A percentile compares a stretch with the other conserved stretches of the same genome.
Conservation (phyloP, 176 grass and related monocot species). For the Pharus latifolius region DNA sequence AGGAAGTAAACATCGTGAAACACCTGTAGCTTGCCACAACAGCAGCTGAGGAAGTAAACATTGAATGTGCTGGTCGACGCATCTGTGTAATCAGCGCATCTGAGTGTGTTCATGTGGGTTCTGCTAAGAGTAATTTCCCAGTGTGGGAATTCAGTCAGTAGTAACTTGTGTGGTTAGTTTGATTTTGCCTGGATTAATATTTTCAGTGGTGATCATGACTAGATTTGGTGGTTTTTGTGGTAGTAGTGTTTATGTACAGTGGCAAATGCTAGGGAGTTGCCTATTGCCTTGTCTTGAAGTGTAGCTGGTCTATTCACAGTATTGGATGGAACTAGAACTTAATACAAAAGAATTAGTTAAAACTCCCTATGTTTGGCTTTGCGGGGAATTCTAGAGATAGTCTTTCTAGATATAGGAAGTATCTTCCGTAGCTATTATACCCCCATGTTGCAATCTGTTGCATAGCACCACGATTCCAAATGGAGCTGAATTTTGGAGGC, state of each 20-base stretch:
- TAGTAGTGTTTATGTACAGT: not conserved
- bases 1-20: constrained; percentile 2
- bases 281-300: not conserved
- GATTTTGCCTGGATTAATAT: not conserved
- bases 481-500: too few species aligned
- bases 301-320: not conserved
- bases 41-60: not conserved
- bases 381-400: too few species aligned
- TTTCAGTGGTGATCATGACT: too few species aligned
- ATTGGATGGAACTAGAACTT: not conserved
- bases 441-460: too few species aligned
- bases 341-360: too few species aligned
- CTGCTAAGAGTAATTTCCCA: not conserved
- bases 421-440: too few species aligned
- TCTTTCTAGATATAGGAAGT: too few species aligned
- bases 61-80: too few species aligned
- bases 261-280: not conserved
- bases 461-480: too few species aligned
- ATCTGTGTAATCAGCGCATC: too few species aligned
- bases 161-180: not conserved
- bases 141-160: not conserved
- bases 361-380: too few species aligned
- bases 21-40: not conserved
- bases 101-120: too few species aligned
- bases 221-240: not conserved